These are phyloP conservation scores for Leishmania amazonensis DNA, from an alignment of 208 protist genomes.

Conservation along the genomic window DNA sequence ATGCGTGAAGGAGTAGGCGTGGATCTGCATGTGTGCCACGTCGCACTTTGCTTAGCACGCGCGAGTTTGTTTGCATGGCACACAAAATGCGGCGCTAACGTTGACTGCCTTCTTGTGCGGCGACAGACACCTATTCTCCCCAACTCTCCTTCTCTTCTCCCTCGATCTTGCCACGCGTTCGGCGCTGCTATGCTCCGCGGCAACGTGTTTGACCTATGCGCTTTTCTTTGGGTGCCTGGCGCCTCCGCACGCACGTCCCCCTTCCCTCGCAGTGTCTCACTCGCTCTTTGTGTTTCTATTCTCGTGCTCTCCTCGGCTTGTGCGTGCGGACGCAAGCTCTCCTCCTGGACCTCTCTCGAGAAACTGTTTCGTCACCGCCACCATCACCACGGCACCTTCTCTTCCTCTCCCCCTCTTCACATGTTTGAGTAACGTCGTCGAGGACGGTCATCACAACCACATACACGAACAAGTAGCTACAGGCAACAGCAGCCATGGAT, in stretches of 20 bases:
- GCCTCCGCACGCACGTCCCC: background rate
- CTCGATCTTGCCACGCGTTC: background rate
- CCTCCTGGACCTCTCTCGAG: background rate
- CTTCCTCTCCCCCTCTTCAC: background rate
- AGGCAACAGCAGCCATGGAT: slow-evolving; percentile 18
- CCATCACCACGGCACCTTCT: background rate
- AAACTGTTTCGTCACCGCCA: background rate
- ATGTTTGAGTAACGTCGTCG: background rate
- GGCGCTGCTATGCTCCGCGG: background rate
- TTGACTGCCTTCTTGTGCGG: background rate
- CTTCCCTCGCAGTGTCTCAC: background rate
- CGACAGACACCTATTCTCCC: background rate
- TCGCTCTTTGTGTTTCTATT: background rate
- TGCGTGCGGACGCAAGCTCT: background rate
- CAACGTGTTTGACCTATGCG: background rate
- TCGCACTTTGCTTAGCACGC: background rate
- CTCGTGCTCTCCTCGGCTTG: background rate
- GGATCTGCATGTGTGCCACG: background rate
- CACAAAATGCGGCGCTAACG: background rate
- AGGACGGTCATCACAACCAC: background rate
- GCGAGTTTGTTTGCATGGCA: background rate
- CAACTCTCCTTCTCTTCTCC: background rate
- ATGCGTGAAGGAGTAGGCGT: background rate
- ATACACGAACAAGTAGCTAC: slow-evolving; percentile 4
- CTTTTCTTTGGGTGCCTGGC: background rate